Conservation (phyloP, 306 rosid genomes). For the Begonia masoniana region DNA sequence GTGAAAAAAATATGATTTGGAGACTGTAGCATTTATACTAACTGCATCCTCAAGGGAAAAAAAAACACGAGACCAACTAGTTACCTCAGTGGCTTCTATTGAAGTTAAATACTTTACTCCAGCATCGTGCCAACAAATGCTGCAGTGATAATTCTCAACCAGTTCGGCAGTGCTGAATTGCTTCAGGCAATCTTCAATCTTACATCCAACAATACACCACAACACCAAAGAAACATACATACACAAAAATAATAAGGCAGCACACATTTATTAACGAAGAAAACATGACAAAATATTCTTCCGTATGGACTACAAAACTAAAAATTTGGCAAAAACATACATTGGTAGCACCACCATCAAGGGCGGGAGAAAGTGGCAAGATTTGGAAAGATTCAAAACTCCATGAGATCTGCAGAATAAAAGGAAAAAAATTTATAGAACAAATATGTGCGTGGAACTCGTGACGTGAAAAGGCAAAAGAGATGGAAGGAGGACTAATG, state of each 20-base stretch:
- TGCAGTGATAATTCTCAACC: conserved; percentile 71
- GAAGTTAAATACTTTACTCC: conserved; percentile 60
- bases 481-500: background rate
- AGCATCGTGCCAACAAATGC: conserved; percentile 76
- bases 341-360: conserved; percentile 18
- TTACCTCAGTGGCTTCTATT: conserved; percentile 52
- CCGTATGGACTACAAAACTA: background rate
- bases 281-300: background rate
- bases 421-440: conserved; percentile 7
- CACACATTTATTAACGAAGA: conserved; percentile 4
- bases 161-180: conserved; percentile 69
- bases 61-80: conserved; percentile 1
- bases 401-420: conserved; percentile 64
- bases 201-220: conserved; percentile 43
- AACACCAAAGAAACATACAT: conserved; percentile 10
- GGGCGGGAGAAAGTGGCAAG: conserved; percentile 65
- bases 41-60: background rate
- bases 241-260: conserved; percentile 1
- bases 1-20: no score
- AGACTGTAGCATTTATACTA: no score
- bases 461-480: background rate
- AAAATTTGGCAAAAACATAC: conserved; percentile 39
- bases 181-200: conserved; percentile 67
- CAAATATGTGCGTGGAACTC: background rate
- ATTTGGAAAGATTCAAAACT: conserved; percentile 81